Base-by-base conservation (phyloP, 192 early-diverging fungal genomes). In the Coemansia sp. region DNA sequence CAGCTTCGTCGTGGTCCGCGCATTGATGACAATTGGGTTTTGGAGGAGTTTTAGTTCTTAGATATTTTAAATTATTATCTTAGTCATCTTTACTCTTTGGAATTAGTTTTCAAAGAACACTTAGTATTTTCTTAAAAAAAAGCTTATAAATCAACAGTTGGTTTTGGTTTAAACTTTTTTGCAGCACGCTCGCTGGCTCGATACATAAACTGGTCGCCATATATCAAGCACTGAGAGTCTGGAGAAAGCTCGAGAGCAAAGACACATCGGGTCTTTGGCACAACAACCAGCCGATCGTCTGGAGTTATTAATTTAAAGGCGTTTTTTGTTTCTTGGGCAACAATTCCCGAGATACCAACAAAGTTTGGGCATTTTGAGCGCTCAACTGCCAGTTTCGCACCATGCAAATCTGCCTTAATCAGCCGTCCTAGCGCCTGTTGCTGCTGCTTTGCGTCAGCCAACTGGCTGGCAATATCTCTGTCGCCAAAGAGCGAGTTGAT, bases 271-370 rank as follows among this genome's bases (percentile, higher is more conserved):
- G 73, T 75, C 72, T 96, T 96, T 6, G 94, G 92, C 37, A 93
- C 82, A 1, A 71, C 87, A 84, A 68, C 68, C 14, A 92, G 63
- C 5, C 69, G 68, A 65, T 93, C 78, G n/a, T 85, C 72, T 11
- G 56, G 44, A 2, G 91, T 93, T 12, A 94, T 87, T 5, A 95
- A 74, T 42, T 87, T 83, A 61, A 97, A 93, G 52, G 89, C 85
- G 62, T 91, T 92, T 52, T 95, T 92, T 0, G 94, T 95, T 60
- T 97, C 95, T 63, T 93, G 90, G 15, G 94, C 85, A 4, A 91
- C 80, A 54, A 95, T 95, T 7, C 95, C 94, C 21, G 78, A 72
- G 2, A 87, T 57, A 4, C 93, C 93, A 28, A 97, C 81, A 64
- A 86, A 88, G 4, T 85, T 86, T 5, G 92, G 91, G 38, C 89